Percentiles rank a stretch among this genome's conserved stretches.
Conservation (phyloP, 2,329 filamentous ascomycete species). For the Penicillium sp. region DNA sequence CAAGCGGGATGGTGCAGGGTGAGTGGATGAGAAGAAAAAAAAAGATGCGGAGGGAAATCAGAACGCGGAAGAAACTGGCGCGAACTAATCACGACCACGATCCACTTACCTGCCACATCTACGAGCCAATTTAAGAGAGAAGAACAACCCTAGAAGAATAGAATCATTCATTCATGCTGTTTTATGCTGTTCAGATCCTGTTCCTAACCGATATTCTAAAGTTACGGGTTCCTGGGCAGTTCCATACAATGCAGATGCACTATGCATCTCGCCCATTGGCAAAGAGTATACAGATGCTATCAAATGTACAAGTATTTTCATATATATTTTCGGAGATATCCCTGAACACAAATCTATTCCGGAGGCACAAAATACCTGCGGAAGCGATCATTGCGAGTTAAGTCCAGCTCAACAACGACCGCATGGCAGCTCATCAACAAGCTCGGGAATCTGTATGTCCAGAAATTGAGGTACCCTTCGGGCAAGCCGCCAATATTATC, state of each 20-base stretch:
- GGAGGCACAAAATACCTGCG: conserved; percentile 42
- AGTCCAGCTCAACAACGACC: conserved; percentile 64
- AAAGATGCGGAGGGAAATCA: not conserved
- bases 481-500: conserved; percentile 69
- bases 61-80: conserved; percentile 4
- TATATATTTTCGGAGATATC: not conserved
- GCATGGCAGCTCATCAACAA: conserved; percentile 76
- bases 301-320: not conserved
- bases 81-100: not conserved
- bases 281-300: not conserved
- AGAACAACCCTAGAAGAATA: not conserved
- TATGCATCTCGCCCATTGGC: not conserved
- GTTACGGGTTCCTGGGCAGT: not conserved
- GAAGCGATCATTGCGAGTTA: conserved; percentile 48
- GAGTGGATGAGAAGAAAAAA: not conserved
- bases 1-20: not conserved
- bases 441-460: conserved; percentile 74
- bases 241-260: not conserved
- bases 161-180: not conserved
- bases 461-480: conserved; percentile 79
- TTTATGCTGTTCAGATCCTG: not conserved
- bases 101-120: not conserved
- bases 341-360: conserved; percentile 19
- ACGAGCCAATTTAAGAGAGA: not conserved
- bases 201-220: no score